Evolutionary conservation across 75 land plant species (phyloP), one percentile per base, ranked within the genome.

Genomic region (Cryptomeria japonica): DNA sequence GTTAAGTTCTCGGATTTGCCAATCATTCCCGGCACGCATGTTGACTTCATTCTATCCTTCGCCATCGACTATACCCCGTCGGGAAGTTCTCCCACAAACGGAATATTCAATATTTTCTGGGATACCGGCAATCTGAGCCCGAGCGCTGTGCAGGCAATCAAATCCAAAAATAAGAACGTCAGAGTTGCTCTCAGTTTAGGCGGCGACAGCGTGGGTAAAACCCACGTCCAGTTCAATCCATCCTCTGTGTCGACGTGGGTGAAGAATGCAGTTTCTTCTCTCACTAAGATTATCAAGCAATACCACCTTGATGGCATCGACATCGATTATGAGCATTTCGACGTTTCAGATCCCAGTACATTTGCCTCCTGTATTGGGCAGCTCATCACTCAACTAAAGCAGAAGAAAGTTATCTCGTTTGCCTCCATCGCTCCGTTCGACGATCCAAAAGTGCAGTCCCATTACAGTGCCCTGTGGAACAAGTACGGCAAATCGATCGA

Each of bases 281-380:
- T 91, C 46, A 78, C 93, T 9, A 76, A 72, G 0, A 92, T 93
- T 77, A 88, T 93, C 83, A 39, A 86, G 18, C 3, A 68, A 38
- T 93, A 92, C 70, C 28, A 85, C 55, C 72, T 90, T 1, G 93
- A 93, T 28, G 92, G 92, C 6, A 89, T 93, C 11, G 95, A 93
- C 73, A 89, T 93, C 51, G 92, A 93, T 37, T 90, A 90, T 37
- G 95, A 93, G 90, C 93, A 89, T 70, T 93, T 93, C 78, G 49
- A 85, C 3, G 1, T 3, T 19, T 38, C 90, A 3, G 89, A 91
- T 28, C 77, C 83, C 39, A 9, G 87, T 31, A 91, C 76, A 18
- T 89, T 92, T 86, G 89, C 87, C 0, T 82, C 88, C 44, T 88
- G 89, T 91, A 91, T 92, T 39, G 92, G 93, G 22, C 84, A 80